Percentiles rank a stretch among this genome's conserved stretches.
These are phyloP conservation scores for Pharnaceum exiguum DNA, from an alignment of 148 eudicot species.

Conservation along the genomic window DNA sequence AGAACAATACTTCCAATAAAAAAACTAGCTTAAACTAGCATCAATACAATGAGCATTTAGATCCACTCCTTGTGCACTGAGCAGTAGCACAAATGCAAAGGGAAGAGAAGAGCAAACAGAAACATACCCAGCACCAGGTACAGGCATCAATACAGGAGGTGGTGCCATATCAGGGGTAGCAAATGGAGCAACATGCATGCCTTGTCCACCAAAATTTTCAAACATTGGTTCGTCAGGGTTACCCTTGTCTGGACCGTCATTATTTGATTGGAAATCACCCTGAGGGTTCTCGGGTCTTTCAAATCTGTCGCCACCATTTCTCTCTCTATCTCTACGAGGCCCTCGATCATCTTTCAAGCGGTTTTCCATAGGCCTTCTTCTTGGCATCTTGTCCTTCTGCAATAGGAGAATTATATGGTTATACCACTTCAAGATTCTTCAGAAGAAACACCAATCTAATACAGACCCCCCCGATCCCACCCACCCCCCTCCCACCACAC, in stretches of 20 bases:
- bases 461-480: too few relatives aligned
- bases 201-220: slow-evolving; percentile 75
- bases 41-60: too few relatives aligned
- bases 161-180: slow-evolving; percentile 80
- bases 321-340: slow-evolving; percentile 62
- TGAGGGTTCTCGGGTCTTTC: slow-evolving; percentile 69
- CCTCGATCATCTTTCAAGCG: slow-evolving; percentile 79
- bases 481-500: too few relatives aligned
- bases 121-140: slow-evolving; percentile 96
- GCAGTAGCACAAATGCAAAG: background rate
- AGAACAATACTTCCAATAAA: too few relatives aligned
- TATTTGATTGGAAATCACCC: slow-evolving; percentile 48
- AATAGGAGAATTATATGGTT: slow-evolving; percentile 5
- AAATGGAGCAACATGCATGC: slow-evolving; percentile 66
- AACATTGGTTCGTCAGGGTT: slow-evolving; percentile 74
- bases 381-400: slow-evolving; percentile 70
- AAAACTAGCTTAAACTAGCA: too few relatives aligned
- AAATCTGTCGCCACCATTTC: slow-evolving; percentile 59
- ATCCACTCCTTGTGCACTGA: too few relatives aligned
- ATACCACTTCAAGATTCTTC: background rate
- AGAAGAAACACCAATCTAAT: too few relatives aligned
- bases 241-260: slow-evolving; percentile 56
- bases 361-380: slow-evolving; percentile 64
- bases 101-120: background rate
- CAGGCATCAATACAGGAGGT: slow-evolving; percentile 91